phyloP scores from a whole-genome alignment of 768 basidiomycete species.

The Hygrocybe punicea region DNA sequence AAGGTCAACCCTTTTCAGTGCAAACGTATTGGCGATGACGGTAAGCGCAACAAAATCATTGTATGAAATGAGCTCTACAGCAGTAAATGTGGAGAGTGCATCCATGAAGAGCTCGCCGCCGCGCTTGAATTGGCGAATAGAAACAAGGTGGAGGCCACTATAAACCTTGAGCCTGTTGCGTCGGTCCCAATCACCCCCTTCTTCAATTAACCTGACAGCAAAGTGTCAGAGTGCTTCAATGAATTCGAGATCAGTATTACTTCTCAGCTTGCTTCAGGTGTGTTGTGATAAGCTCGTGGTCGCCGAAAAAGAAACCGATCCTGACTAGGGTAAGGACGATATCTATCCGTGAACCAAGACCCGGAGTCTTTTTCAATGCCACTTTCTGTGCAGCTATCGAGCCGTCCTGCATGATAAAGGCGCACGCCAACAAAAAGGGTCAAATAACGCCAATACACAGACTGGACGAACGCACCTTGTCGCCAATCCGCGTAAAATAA shows the following conservation, averaged over 20 bases:
- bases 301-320: slow-evolving; percentile 86
- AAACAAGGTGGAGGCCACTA: slow-evolving; percentile 76
- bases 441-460: not conserved
- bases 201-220: slow-evolving; percentile 70
- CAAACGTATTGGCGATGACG: slow-evolving; percentile 74
- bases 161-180: slow-evolving; percentile 97
- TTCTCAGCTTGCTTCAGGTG: slow-evolving; percentile 79
- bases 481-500: slow-evolving; percentile 85
- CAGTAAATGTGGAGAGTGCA: slow-evolving; percentile 91
- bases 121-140: slow-evolving; percentile 87
- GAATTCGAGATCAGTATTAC: slow-evolving; percentile 40
- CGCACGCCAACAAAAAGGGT: not conserved
- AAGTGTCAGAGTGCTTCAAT: not conserved
- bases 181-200: slow-evolving; percentile 98
- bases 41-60: slow-evolving; percentile 87
- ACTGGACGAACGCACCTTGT: slow-evolving; percentile 54
- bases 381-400: slow-evolving; percentile 77
- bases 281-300: slow-evolving; percentile 64
- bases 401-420: slow-evolving; percentile 51
- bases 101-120: slow-evolving; percentile 86
- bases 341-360: slow-evolving; percentile 90
- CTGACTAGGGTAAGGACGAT: slow-evolving; percentile 84
- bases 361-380: slow-evolving; percentile 88
- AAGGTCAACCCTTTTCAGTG: slow-evolving; percentile 76
- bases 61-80: slow-evolving; percentile 82